Conservation (phyloP, 2,329 filamentous ascomycete genomes). For the Stromatinia cepivora region DNA sequence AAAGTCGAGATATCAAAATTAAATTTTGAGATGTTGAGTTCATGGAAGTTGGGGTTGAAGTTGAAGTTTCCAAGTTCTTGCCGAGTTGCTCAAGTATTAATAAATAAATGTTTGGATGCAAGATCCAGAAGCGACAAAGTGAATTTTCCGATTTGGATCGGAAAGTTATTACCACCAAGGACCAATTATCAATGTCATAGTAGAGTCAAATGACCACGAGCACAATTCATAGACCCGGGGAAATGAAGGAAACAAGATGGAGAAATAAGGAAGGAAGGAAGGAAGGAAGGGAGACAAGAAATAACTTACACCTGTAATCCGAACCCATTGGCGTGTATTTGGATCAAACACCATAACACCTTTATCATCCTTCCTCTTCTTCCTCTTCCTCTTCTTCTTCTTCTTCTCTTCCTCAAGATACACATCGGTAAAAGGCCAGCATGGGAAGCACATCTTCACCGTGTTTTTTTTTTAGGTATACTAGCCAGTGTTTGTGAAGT, state of each 20-base stretch:
- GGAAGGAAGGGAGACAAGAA: background rate
- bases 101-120: too few species aligned
- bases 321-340: constrained; percentile 25
- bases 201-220: background rate
- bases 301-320: constrained; percentile 27
- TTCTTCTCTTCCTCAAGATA: constrained; percentile 32
- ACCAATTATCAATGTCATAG: background rate
- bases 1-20: background rate
- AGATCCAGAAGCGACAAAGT: background rate
- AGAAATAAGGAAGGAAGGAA: background rate
- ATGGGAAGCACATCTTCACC: constrained; percentile 32
- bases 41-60: background rate
- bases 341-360: constrained; percentile 30
- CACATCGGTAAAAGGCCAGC: constrained; percentile 33
- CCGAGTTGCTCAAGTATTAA: background rate
- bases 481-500: background rate
- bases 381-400: constrained; percentile 32
- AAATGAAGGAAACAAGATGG: background rate
- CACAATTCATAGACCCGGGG: background rate
- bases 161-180: background rate
- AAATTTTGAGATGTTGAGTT: background rate
- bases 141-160: background rate
- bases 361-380: constrained; percentile 26
- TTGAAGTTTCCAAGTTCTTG: background rate
- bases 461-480: background rate